Percentiles rank a stretch among this genome's conserved stretches.
These are phyloP conservation scores for Coemansia sp. DNA, from an alignment of 192 early-diverging fungal species.

Conservation along the genomic window DNA sequence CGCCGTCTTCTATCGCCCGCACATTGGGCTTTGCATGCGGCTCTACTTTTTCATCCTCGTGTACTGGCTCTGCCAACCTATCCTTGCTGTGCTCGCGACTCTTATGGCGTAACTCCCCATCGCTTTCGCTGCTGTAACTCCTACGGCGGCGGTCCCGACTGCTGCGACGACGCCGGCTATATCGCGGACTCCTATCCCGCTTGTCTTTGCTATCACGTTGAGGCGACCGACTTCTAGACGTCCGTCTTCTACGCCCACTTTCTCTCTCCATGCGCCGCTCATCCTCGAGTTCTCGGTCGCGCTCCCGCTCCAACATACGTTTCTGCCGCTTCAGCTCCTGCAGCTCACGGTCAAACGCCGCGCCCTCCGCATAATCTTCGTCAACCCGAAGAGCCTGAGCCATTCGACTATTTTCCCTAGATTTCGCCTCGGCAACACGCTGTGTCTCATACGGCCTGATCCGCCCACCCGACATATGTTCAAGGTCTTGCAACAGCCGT, in stretches of 20 bases:
- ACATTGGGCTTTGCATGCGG: background rate
- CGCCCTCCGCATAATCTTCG: constrained; percentile 68
- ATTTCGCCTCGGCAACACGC: constrained; percentile 68
- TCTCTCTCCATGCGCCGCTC: constrained; percentile 6
- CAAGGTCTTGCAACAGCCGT: constrained; percentile 60
- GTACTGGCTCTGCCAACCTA: background rate
- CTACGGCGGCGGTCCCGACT: background rate
- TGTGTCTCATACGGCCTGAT: constrained; percentile 70
- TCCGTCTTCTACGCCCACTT: background rate
- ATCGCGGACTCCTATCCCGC: background rate
- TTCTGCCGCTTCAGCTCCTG: constrained; percentile 56
- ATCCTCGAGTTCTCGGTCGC: constrained; percentile 6
- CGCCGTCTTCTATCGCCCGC: constrained; percentile 39
- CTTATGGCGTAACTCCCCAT: background rate
- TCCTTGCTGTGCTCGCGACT: background rate
- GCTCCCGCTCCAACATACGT: constrained; percentile 28
- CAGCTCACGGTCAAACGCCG: constrained; percentile 69
- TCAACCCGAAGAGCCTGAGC: constrained; percentile 69
- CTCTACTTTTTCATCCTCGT: background rate
- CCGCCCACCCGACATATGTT: constrained; percentile 10
- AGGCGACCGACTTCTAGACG: background rate
- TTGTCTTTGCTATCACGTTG: background rate
- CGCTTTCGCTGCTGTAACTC: background rate
- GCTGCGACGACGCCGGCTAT: background rate
- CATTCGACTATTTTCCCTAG: constrained; percentile 63